Evolutionary conservation across 768 basidiomycete species (phyloP), one percentile per base, ranked within the genome.

Genomic region (Crassisporium funariophilum): DNA sequence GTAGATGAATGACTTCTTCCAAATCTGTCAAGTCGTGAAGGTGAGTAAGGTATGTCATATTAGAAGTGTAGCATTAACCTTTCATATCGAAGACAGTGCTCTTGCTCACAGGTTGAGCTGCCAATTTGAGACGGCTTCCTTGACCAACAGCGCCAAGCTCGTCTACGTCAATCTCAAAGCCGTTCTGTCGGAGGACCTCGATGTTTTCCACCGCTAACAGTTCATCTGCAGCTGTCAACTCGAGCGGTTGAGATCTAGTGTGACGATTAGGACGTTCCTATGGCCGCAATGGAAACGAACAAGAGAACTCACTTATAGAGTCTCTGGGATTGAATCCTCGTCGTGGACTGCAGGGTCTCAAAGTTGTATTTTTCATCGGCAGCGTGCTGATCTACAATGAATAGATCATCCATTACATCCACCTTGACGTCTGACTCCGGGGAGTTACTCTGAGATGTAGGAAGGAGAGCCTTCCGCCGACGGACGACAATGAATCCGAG

Each of bases 341-440:
- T 98, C n/a, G 84, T 92, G 54, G 81, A 76, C 65, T 98, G 95
- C 47, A 98, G 69, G 1, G 81, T 88, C 73, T 98, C 97, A 61
- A 98, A 98, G 63, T 98, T 98, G 69, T 91, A 98, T 71, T 98
- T 98, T 68, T 98, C 97, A 66, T 99, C 97, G 4, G 91, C 86
- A 4, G 95, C 95, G 65, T 98, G 95, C 62, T 98, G 95, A 58
- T 98, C 95, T 13, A 98, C 79, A 52, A 99, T 93, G 68, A 98
- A 98, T 33, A 99, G 71, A 58, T 99, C 95, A 60, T 98, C 95
- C 69, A 82, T 72, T 10, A 29, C 49, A 10, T 38, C 29, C 29
- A n/a, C n/a, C n/a, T n/a, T 11, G 15, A 21, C 34, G 5, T 23
- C 44, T 17, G 42, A 12, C 17, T 53, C 2, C 46, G 35, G 25